Percentiles rank a stretch among this genome's conserved stretches.
These are phyloP conservation scores for Paspalum notatum DNA, from an alignment of 176 grass and related monocot genomes.

Conservation along the genomic window DNA sequence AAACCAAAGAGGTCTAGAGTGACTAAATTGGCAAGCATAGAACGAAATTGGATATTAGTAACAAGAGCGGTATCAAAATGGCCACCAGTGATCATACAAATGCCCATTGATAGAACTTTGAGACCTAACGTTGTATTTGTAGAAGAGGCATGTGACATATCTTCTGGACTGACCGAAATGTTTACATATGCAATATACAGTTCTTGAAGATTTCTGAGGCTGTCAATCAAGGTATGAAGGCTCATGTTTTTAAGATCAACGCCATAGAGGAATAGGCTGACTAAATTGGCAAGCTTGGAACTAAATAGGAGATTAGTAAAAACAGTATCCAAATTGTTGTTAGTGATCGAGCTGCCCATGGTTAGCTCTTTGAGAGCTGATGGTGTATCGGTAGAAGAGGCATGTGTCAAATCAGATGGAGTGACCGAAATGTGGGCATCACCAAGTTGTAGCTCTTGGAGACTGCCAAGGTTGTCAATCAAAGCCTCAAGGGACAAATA, in stretches of 20 bases:
- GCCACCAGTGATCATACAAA: constrained; percentile 28
- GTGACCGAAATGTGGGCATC: constrained; percentile 35
- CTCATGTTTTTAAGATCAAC: constrained; percentile 23
- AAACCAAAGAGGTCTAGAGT: rapidly evolving
- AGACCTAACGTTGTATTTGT: not conserved
- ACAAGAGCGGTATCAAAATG: constrained; percentile 1
- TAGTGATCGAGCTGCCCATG: constrained; percentile 25
- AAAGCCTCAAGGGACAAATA: constrained; percentile 33
- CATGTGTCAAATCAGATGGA: not conserved
- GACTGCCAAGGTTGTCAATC: constrained; percentile 42
- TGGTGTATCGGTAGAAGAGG: constrained; percentile 6
- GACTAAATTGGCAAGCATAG: not conserved
- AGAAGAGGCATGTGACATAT: constrained; percentile 11
- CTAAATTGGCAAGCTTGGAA: constrained; percentile 10
- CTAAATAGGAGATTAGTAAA: constrained; percentile 13
- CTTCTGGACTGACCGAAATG: constrained; percentile 16
- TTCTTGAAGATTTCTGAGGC: constrained; percentile 34
- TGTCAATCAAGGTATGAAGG: constrained; percentile 34
- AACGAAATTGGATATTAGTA: too few relatives aligned
- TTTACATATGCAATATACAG: constrained; percentile 35
- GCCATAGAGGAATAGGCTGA: not conserved
- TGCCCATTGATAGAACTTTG: too few relatives aligned
- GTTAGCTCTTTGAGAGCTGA: constrained; percentile 40
- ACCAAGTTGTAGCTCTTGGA: constrained; percentile 42
- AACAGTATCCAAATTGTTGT: constrained; percentile 5